These are phyloP conservation scores for Jaapia argillacea DNA, from an alignment of 768 basidiomycete species.

Conservation along the genomic window DNA sequence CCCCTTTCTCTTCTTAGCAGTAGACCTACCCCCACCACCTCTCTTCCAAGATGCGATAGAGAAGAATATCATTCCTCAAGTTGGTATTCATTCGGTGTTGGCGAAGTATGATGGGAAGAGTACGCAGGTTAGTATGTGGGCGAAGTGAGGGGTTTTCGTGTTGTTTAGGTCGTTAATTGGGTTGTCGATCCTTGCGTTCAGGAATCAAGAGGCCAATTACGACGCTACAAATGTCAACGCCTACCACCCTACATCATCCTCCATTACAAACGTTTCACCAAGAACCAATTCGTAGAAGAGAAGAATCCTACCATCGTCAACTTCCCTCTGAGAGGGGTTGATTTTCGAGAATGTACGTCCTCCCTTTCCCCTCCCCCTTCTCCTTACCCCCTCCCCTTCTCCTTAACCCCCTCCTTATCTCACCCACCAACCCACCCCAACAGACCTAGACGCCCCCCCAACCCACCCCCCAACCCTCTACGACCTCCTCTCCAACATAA, in stretches of 20 bases:
- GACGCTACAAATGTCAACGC: slow-evolving; percentile 82
- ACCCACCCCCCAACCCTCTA: slow-evolving; percentile 61
- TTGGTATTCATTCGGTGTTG: slow-evolving; percentile 80
- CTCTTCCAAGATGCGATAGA: slow-evolving; percentile 93
- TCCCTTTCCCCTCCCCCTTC: slow-evolving; percentile 23
- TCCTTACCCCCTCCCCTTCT: slow-evolving; percentile 66
- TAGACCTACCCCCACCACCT: slow-evolving; percentile 96
- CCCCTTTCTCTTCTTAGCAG: slow-evolving; percentile 91
- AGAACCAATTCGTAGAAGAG: slow-evolving; percentile 94
- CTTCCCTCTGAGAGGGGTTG: slow-evolving; percentile 88
- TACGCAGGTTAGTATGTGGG: slow-evolving; percentile 55
- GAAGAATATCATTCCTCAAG: slow-evolving; percentile 99
- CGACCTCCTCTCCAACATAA: slow-evolving; percentile 93
- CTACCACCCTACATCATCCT: slow-evolving; percentile 90
- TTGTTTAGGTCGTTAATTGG: slow-evolving; percentile 7
- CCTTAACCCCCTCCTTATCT: slow-evolving; percentile 70
- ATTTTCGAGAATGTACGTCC: slow-evolving; percentile 82
- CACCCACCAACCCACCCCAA: slow-evolving; percentile 93
- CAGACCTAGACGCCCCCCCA: slow-evolving; percentile 72
- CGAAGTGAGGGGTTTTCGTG: slow-evolving; percentile 10
- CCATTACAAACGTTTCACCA: slow-evolving; percentile 94
- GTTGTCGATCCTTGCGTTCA: slow-evolving; percentile 16
- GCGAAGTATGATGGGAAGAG: slow-evolving; percentile 91
- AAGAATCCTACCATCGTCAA: slow-evolving; percentile 99
- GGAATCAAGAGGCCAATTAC: slow-evolving; percentile 81